A percentile compares a stretch with the other conserved stretches of the same genome.
Conservation (phyloP, 495 filamentous ascomycete species). For the Pseudevernia furfuracea region DNA sequence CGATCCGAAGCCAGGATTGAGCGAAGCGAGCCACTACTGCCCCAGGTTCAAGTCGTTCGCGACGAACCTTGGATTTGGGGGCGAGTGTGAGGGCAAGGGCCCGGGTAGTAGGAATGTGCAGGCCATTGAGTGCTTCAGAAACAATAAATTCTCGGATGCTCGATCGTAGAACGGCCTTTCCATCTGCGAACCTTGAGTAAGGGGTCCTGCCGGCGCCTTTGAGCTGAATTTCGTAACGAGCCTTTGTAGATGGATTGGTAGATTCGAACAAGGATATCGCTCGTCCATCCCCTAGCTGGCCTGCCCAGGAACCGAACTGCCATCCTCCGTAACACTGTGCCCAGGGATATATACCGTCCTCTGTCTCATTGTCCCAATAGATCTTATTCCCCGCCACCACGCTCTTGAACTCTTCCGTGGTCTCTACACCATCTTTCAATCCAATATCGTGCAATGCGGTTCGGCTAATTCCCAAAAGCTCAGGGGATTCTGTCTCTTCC, state of each 20-base stretch:
- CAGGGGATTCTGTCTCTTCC: conserved; percentile 56
- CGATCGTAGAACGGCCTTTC: conserved; percentile 82
- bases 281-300: conserved; percentile 89
- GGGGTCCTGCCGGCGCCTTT: conserved; percentile 91
- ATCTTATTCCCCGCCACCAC: conserved; percentile 76
- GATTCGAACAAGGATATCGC: conserved; percentile 90
- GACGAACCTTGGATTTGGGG: conserved; percentile 60
- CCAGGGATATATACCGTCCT: conserved; percentile 81
- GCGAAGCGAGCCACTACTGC: conserved; percentile 89
- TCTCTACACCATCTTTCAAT: conserved; percentile 55
- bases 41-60: conserved; percentile 85
- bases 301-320: conserved; percentile 80
- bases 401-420: conserved; percentile 65
- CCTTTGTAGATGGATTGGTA: conserved; percentile 64
- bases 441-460: conserved; percentile 74
- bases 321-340: conserved; percentile 90
- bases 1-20: conserved; percentile 84
- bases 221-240: conserved; percentile 81
- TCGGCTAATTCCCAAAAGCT: conserved; percentile 71
- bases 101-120: conserved; percentile 77
- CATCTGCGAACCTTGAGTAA: conserved; percentile 96
- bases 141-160: conserved; percentile 92
- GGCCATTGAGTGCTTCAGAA: conserved; percentile 73
- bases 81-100: conserved; percentile 74
- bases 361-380: conserved; percentile 45